Base-by-base conservation (phyloP, 768 basidiomycete genomes). In the Kwoniella heveanensis region DNA sequence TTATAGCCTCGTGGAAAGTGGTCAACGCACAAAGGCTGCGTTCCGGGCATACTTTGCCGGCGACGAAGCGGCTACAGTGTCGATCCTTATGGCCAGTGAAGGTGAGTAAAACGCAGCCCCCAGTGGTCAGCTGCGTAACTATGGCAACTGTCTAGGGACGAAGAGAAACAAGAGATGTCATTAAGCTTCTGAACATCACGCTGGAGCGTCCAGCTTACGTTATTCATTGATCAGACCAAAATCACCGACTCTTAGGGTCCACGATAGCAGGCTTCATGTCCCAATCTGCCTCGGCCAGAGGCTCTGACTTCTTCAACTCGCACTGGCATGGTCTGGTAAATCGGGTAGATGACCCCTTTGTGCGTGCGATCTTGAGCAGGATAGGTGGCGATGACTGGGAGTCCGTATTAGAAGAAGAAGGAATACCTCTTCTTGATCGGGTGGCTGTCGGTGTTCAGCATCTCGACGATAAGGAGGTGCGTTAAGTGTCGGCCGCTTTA, bases 321-420 rank as follows among this genome's bases (percentile, higher is more conserved):
- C 69, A 77, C 60, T 73, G 79, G 77, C 64, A 50, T 15, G 64
- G 66, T 2, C 46, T 76, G 44, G 67, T 74, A 8, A 67, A 68
- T 39, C 60, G 68, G 2, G 61, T 77, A 26, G 74, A 76, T 54
- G 79, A 80, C 54, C 74, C 76, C 1, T 80, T 77, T 51, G 63
- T 80, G 9, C 68, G 79, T 37, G 70, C 76, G 2, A 70, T 80
- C 17, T 57, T 80, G 17, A 67, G 67, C 10, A 60, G 71, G 19
- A 63, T 74, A 1, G 77, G 73, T 1, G 74, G 73, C 1, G 70
- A 74, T 4, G 65, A 71, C n/a, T 79, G 78, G 78, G 76, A 76
- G 22, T 54, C 58, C 26, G 70, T 78, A 6, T 44, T 79, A 22
- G 64, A 69, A 24, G 78, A 80, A 54, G 72, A 71, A 30, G 70